Percentiles rank a stretch among this genome's conserved stretches.
Evolutionary conservation across 495 filamentous ascomycete species (phyloP).

Genomic region (Hypoxylon fragiforme): DNA sequence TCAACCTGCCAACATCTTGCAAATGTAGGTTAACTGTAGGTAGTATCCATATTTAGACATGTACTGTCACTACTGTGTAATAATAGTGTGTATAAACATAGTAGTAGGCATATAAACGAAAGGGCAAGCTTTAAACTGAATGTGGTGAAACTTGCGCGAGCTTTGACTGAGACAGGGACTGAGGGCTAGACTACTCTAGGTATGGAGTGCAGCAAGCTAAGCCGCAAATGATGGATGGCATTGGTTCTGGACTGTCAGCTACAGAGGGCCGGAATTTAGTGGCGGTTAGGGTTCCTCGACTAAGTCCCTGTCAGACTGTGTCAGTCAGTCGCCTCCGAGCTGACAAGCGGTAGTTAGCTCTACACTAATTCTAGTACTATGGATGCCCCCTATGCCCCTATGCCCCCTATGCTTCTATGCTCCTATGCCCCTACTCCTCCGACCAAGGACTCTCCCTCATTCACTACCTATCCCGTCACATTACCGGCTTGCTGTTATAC

Average conservation of each 20-base stretch:
- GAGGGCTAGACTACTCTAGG: background rate
- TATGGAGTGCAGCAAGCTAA: background rate
- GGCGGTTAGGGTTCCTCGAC: slow-evolving; percentile 1
- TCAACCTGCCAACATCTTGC: background rate
- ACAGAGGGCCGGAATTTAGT: background rate
- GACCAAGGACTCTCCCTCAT: slow-evolving; percentile 4
- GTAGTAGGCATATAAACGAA: no score
- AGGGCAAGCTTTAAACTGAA: background rate
- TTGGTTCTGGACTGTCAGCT: slow-evolving; percentile 2
- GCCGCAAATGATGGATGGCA: background rate
- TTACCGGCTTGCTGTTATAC: no score
- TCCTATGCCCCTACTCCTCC: slow-evolving; percentile 2
- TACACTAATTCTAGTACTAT: no score
- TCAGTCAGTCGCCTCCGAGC: background rate
- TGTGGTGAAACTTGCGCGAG: slow-evolving; percentile 13
- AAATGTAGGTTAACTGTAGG: background rate
- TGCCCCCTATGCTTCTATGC: no score
- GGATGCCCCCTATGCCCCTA: no score
- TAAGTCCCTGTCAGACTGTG: slow-evolving; percentile 1
- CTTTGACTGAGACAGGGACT: slow-evolving; percentile 18
- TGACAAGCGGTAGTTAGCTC: slow-evolving; percentile 8
- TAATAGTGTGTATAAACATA: no score
- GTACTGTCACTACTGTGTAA: no score
- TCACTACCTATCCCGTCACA: background rate
- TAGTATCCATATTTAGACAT: no score